These are phyloP conservation scores for Lasiosphaeris hirsuta DNA, from an alignment of 495 filamentous ascomycete genomes.

Conservation along the genomic window DNA sequence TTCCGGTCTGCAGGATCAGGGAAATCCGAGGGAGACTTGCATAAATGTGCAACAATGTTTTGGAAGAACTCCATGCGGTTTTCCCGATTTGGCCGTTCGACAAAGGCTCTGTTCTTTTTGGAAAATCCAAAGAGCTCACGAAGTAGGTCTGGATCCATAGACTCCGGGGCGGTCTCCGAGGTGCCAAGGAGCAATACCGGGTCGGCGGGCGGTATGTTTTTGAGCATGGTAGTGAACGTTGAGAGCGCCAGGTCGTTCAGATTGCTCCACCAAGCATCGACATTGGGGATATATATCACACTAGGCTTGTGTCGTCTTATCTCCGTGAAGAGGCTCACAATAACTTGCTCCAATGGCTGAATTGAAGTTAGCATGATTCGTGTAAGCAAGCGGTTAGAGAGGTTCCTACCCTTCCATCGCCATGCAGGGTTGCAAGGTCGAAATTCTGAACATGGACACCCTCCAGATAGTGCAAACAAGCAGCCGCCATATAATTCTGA, in stretches of 20 bases:
- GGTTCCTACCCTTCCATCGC: conserved; percentile 50
- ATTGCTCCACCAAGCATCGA: conserved; percentile 80
- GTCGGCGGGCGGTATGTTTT: conserved; percentile 77
- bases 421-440: conserved; percentile 77
- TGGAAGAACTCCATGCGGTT: conserved; percentile 74
- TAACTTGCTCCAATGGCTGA: conserved; percentile 74
- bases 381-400: background rate
- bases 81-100: conserved; percentile 59
- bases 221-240: conserved; percentile 75
- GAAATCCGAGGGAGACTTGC: conserved; percentile 75
- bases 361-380: conserved; percentile 20
- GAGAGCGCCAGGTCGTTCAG: conserved; percentile 59
- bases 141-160: conserved; percentile 55
- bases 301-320: conserved; percentile 91
- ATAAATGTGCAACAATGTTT: conserved; percentile 66
- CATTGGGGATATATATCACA: conserved; percentile 88
- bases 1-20: conserved; percentile 82
- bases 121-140: conserved; percentile 82
- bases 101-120: conserved; percentile 65
- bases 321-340: conserved; percentile 87
- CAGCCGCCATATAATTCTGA: conserved; percentile 85
- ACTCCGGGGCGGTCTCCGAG: conserved; percentile 59
- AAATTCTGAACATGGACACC: conserved; percentile 93
- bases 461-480: conserved; percentile 84
- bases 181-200: conserved; percentile 84